Evolutionary conservation across 148 eudicot species (phyloP), one percentile per base, ranked within the genome.

Genomic region (Vaccinium macrocarpon): DNA sequence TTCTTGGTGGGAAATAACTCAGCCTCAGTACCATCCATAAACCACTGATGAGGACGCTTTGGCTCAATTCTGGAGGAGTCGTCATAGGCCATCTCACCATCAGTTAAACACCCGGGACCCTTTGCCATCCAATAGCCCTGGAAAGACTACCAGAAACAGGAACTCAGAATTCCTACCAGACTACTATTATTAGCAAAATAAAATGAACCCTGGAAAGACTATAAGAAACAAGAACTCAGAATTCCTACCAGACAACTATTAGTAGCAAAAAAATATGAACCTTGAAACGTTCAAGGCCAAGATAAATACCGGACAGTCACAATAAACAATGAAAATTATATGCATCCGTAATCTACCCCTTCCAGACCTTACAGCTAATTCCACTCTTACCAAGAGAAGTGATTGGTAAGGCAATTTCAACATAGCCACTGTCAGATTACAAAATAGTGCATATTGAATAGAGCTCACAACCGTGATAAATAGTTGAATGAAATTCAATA

Each of bases 1-100:
- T 92, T 95, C 91, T 94, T 95, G 90, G 81, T 93, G 32, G 91
- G 90, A 62, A 89, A 73, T 35, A 88, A 75, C 82, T 90, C 93
- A 21, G 88, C 87, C 83, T 95, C 98, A 38, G 86, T 83, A 8
- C 90, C 87, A 84, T 92, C 93, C 84, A 87, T 81, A 83, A 89
- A 91, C 94, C 96, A 95, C 81, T 87, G 97, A 82, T 90, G 94
- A 29, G 89, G 62, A 76, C 96, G 96, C 89, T 94, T 95, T 12
- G 91, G 90, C 83, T 94, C 93, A 13, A 88, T 78, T 88, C 91
- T 91, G 55, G 92, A 83, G 76, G 90, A 84, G 84, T 81, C 91
- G 62, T 86, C 93, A 85, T 86, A 88, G 49, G 86, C 68, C 87
- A 92, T 84, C 84, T 92, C 95, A 82, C 90, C 89, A 83, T 92